Evolutionary conservation across 805 yeast genomes (phyloP), one percentile per base, ranked within the genome.

Genomic region (Ogataea pini): DNA sequence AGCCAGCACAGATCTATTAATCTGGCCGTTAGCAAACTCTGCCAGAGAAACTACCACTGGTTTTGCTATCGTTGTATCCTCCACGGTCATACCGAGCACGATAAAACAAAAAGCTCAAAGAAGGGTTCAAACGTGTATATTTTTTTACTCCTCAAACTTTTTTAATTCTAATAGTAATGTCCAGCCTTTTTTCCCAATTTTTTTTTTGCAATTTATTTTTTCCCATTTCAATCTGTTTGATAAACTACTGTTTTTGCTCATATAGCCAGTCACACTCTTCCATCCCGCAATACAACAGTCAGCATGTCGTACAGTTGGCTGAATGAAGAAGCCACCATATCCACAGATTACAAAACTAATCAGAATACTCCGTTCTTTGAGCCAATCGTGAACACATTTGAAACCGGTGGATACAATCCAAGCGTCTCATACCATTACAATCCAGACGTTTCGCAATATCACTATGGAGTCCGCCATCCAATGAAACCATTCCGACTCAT

Each of bases 401-500:
- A 65, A 40, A 67, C 69, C n/a, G 63, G 63, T 10, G 66, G 65
- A 6, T 73, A 75, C 49, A 70, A 70, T 10, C 82, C 84, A 3
- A 70, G 79, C 60, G 96, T 90, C 1, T 88, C 96, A 7, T 90
- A 90, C 69, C 97, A 90, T 67, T 89, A 79, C 68, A 90, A 90
- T 65, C 87, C 90, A 20, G 81, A 84, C 45, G 95, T 85, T 0
- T 76, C 88, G 1, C 78, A 80, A 55, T 91, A 84, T 67, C 97
- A 91, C 61, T 91, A 88, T 66, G 99, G 99, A 14, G 86, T 88
- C 1, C 79, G 83, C 51, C 99, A 92, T 68, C 99, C 99, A n/a
- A 92, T 92, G 99, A 92, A 92, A 66, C 99, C 99, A 13, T 89
- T 91, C 67, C 73, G 99, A 55, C 73, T 94, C 52, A 85, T 90